Percentiles rank a stretch among this genome's conserved stretches.
These are phyloP conservation scores for Mortierella sp. DNA, from an alignment of 371 early-diverging fungal genomes.

Conservation along the genomic window DNA sequence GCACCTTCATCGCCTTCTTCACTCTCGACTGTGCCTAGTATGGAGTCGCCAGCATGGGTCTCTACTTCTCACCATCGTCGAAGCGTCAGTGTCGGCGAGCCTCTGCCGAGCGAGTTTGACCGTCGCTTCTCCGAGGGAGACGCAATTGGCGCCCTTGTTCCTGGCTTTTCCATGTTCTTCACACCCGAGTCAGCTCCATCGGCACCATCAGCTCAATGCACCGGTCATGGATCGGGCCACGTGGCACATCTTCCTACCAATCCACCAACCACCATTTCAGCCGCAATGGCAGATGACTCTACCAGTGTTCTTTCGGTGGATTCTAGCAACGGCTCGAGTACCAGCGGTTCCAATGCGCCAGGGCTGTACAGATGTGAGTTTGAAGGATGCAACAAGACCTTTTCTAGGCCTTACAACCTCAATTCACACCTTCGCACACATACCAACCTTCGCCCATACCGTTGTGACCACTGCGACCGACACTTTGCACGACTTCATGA, in stretches of 20 bases:
- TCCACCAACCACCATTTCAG: neutral
- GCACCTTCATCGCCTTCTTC: conserved; percentile 33
- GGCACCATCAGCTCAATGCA: neutral
- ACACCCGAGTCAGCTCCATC: conserved; percentile 5
- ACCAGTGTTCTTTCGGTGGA: neutral
- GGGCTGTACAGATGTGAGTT: conserved; percentile 58
- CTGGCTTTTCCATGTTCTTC: conserved; percentile 13
- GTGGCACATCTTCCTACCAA: neutral
- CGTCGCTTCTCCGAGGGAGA: conserved; percentile 36
- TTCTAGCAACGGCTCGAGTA: too few relatives aligned
- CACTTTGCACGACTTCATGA: conserved; percentile 82
- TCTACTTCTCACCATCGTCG: conserved; percentile 36
- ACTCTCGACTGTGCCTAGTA: conserved; percentile 1
- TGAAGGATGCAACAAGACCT: conserved; percentile 72
- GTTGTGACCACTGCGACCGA: conserved; percentile 66
- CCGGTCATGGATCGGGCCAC: neutral
- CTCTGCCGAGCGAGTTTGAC: conserved; percentile 10
- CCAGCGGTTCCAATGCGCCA: conserved; percentile 1
- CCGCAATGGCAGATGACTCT: neutral
- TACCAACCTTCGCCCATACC: conserved; percentile 70
- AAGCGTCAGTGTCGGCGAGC: conserved; percentile 18
- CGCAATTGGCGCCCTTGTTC: conserved; percentile 17
- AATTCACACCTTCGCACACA: conserved; percentile 79
- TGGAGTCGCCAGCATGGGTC: conserved; percentile 8
- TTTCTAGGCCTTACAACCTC: conserved; percentile 78